Evolutionary conservation across 768 basidiomycete species (phyloP), one percentile per base, ranked within the genome.

Genomic region (Vishniacozyma victoriae): DNA sequence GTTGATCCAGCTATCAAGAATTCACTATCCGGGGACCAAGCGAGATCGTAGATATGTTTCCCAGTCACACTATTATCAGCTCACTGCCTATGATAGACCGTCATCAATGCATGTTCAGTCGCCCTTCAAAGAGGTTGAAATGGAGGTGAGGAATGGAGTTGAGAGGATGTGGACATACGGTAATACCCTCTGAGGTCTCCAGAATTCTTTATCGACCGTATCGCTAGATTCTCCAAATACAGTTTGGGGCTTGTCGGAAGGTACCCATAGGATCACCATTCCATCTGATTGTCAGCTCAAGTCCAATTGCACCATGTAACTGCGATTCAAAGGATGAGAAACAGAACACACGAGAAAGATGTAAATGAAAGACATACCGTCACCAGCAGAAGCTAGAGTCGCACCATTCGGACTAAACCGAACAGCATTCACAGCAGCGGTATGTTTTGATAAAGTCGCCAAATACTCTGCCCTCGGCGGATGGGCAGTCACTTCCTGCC

Each of bases 361-460:
- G 39, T 15, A 13, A 16, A 23, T 23, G 18, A 26, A 19, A 35
- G 27, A 39, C 84, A 62, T 69, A 92, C 92, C 92, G 76, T 99
- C 95, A 43, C 95, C 95, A 39, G 95, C 93, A 13, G 92, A 95
- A 41, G 95, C 95, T 65, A 99, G 83, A 25, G 83, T 75, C 65
- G 93, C 90, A 86, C 93, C 95, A 60, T 86, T 91, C 9, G 95
- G 95, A 61, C 87, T 92, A 74, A 86, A 99, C 38, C 95, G 77
- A 22, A 93, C 93, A 5, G 95, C 93, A 57, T 99, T 99, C 44
- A 99, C 93, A 3, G 91, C 82, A 15, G 87, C 89, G 13, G 87
- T 88, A 72, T 99, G 95, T 65, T 89, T 81, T 62, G 79, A 84
- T 45, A 99, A 79, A 0, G 95, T 97, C 4, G 95, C 85, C 23